Conservation (phyloP, 768 basidiomycete species). For the Hortiboletus campestris region DNA sequence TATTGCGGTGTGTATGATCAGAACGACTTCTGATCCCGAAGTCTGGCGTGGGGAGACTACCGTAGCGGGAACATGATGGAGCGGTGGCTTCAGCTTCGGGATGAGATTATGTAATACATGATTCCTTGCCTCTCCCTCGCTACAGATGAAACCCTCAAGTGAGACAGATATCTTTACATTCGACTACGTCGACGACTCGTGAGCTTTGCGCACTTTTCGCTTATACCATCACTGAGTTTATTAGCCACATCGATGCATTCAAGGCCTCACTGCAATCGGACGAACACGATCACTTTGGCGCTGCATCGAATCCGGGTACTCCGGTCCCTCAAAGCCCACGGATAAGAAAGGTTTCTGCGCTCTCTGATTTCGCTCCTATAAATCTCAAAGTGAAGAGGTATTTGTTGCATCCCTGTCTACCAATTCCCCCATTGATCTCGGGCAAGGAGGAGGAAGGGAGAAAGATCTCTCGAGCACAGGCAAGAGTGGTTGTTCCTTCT, state of each 20-base stretch:
- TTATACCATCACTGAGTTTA: not conserved
- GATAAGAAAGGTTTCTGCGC: constrained; percentile 75
- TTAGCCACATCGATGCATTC: constrained; percentile 73
- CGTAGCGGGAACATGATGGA: no score
- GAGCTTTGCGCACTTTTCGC: constrained; percentile 22
- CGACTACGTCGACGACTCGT: constrained; percentile 76
- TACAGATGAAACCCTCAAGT: constrained; percentile 11
- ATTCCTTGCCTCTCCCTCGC: not conserved
- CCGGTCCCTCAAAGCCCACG: constrained; percentile 39
- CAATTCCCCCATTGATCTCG: constrained; percentile 1
- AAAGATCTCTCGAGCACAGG: constrained; percentile 37
- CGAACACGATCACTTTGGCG: constrained; percentile 37
- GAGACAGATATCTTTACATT: constrained; percentile 36
- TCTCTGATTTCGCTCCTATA: constrained; percentile 89
- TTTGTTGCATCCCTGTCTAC: not conserved
- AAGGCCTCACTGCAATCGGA: constrained; percentile 67
- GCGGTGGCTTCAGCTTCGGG: no score
- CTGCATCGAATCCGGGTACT: constrained; percentile 25
- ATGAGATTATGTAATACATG: constrained; percentile 23
- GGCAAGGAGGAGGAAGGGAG: constrained; percentile 38
- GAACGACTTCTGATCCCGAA: no score
- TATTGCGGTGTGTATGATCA: no score
- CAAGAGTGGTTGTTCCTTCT: constrained; percentile 78
- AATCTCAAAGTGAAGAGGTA: constrained; percentile 81
- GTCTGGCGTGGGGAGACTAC: no score